phyloP scores from a whole-genome alignment of 192 early-diverging fungal species.

The Entomortierella lignicola region DNA sequence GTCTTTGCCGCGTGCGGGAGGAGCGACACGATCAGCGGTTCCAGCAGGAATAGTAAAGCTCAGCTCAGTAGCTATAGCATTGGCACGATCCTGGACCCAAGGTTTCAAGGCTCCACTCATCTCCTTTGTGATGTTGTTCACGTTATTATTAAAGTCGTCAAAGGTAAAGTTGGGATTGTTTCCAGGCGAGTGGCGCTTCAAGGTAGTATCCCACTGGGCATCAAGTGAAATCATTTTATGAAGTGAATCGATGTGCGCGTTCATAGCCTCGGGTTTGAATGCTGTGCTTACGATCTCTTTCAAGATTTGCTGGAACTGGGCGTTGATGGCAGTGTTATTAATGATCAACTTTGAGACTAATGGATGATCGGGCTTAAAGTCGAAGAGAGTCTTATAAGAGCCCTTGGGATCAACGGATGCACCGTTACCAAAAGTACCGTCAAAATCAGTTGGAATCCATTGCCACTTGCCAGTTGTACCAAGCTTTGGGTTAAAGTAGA shows the following conservation, averaged over 20 bases:
- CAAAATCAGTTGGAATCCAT: conserved; percentile 60
- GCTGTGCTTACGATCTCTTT: conserved; percentile 48
- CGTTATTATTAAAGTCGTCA: conserved; percentile 49
- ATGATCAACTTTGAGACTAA: conserved; percentile 56
- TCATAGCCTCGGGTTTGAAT: conserved; percentile 50
- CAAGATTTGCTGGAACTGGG: conserved; percentile 37
- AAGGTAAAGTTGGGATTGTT: conserved; percentile 35
- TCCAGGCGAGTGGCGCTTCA: conserved; percentile 38
- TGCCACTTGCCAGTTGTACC: conserved; percentile 45
- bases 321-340: conserved; percentile 39
- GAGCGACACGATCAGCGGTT: conserved; percentile 43
- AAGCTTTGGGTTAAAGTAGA: conserved; percentile 56
- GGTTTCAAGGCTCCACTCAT: conserved; percentile 45
- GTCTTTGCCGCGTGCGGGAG: conserved; percentile 39
- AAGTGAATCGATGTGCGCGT: conserved; percentile 45
- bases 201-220: conserved; percentile 50
- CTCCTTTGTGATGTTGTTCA: conserved; percentile 44
- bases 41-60: conserved; percentile 40
- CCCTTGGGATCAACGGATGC: conserved; percentile 23
- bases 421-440: conserved; percentile 60
- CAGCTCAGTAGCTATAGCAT: conserved; percentile 19
- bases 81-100: conserved; percentile 21
- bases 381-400: conserved; percentile 40
- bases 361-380: conserved; percentile 40
- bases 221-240: conserved; percentile 54